Conservation (phyloP, 306 rosid genomes). For the Crataegus laevigata region DNA sequence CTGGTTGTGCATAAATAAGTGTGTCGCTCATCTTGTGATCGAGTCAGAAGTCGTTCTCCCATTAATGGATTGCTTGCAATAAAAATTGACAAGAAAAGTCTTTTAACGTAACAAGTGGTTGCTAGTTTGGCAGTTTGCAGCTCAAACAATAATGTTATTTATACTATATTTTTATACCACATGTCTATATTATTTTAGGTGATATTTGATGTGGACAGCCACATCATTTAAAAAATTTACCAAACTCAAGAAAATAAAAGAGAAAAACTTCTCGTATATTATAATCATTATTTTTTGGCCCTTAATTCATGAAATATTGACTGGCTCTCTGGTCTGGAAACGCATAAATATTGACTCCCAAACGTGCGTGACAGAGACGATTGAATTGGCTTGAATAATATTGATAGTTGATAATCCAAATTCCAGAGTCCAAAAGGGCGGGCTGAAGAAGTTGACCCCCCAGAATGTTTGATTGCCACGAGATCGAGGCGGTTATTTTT, state of each 20-base stretch:
- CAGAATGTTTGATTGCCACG: not conserved
- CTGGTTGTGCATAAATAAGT: too few species aligned
- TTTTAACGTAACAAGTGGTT: not conserved
- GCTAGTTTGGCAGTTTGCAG: not conserved
- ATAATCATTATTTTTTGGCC: too few species aligned
- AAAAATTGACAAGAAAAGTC: not conserved
- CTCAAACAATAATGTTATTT: too few species aligned
- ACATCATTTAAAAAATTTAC: too few species aligned
- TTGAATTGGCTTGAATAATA: not conserved
- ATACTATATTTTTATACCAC: too few species aligned
- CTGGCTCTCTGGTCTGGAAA: not conserved
- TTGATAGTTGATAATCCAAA: not conserved
- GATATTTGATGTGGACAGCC: too few species aligned
- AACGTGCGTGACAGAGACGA: not conserved
- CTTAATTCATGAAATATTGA: not conserved
- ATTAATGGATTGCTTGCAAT: not conserved
- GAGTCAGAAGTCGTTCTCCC: too few species aligned
- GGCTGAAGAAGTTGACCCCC: not conserved
- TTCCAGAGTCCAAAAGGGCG: not conserved
- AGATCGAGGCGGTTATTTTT: not conserved
- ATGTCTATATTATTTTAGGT: too few species aligned
- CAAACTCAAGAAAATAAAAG: too few species aligned
- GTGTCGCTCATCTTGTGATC: not conserved
- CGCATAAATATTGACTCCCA: not conserved
- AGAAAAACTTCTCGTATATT: too few species aligned